phyloP scores from a whole-genome alignment of 2,329 filamentous ascomycete species.

The Trichoderma endophyticum region DNA sequence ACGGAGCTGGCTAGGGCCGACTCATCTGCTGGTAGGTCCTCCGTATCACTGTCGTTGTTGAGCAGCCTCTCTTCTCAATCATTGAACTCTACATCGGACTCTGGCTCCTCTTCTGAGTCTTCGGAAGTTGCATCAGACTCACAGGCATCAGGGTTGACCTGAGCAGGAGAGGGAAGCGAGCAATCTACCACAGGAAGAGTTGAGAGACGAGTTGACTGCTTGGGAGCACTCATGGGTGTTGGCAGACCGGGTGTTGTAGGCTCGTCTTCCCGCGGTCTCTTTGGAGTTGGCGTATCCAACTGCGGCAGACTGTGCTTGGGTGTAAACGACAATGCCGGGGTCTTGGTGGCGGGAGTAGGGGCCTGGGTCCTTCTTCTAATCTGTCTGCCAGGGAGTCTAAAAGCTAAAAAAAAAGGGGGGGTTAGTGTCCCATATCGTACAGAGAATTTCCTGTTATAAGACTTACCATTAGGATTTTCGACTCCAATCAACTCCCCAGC shows the following conservation, averaged over 20 bases:
- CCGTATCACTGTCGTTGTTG: not conserved
- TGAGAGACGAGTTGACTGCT: not conserved
- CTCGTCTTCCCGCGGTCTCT: not conserved
- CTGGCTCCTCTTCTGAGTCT: not conserved
- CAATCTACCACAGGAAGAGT: not conserved
- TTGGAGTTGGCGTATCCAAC: not conserved
- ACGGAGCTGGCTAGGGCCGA: too few relatives aligned
- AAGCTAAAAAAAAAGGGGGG: not conserved
- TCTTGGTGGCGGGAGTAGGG: not conserved
- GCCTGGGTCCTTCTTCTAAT: not conserved
- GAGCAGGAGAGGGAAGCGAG: not conserved
- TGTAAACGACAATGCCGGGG: too few relatives aligned
- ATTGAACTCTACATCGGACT: not conserved
- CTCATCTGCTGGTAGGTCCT: not conserved
- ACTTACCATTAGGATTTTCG: not conserved
- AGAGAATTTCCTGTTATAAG: not conserved
- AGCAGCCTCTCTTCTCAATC: not conserved
- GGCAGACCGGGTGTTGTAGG: not conserved
- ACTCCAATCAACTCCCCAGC: not conserved
- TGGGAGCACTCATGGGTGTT: not conserved
- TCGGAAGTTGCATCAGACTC: not conserved
- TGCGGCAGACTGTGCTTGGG: not conserved
- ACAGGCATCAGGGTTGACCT: not conserved
- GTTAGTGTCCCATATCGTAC: not conserved
- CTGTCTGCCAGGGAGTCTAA: not conserved